Percentiles rank a stretch among this genome's conserved stretches.
These are phyloP conservation scores for Diaporthe helianthi DNA, from an alignment of 2,329 filamentous ascomycete species.

Conservation along the genomic window DNA sequence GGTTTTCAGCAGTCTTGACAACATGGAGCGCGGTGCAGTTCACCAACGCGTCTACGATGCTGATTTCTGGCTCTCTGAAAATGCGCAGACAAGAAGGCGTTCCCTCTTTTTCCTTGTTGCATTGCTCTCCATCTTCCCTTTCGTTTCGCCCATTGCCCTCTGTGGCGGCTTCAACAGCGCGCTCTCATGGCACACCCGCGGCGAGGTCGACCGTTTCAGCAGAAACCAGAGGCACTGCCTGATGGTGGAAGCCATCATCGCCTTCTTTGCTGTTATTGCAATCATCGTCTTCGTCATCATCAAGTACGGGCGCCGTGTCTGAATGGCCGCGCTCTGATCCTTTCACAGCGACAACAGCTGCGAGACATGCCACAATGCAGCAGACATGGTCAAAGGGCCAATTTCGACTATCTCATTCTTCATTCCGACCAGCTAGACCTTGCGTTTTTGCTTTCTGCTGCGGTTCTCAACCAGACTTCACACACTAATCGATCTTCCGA, in stretches of 20 bases:
- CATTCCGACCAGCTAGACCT: neutral
- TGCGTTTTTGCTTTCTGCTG: neutral
- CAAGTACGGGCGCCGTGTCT: conserved; percentile 17
- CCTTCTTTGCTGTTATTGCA: conserved; percentile 35
- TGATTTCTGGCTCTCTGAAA: conserved; percentile 40
- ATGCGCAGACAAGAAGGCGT: conserved; percentile 43
- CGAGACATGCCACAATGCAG: neutral
- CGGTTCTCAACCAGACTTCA: neutral
- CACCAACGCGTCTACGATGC: conserved; percentile 7
- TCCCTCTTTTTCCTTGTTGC: conserved; percentile 50
- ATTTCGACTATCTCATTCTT: neutral
- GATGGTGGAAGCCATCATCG: conserved; percentile 43
- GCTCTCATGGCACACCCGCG: conserved; percentile 57
- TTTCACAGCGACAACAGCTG: neutral
- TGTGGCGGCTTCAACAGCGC: conserved; percentile 52
- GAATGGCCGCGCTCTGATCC: neutral
- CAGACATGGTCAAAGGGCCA: neutral
- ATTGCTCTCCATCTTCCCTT: conserved; percentile 53
- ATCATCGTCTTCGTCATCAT: conserved; percentile 36
- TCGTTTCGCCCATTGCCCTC: conserved; percentile 54
- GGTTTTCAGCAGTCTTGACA: conserved; percentile 28
- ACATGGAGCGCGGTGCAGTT: conserved; percentile 34
- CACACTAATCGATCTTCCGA: neutral
- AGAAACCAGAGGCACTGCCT: conserved; percentile 47
- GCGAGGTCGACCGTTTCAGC: conserved; percentile 51